Evolutionary conservation across 176 grass and related monocot species (phyloP).

Genomic region (Triticum monococcum): DNA sequence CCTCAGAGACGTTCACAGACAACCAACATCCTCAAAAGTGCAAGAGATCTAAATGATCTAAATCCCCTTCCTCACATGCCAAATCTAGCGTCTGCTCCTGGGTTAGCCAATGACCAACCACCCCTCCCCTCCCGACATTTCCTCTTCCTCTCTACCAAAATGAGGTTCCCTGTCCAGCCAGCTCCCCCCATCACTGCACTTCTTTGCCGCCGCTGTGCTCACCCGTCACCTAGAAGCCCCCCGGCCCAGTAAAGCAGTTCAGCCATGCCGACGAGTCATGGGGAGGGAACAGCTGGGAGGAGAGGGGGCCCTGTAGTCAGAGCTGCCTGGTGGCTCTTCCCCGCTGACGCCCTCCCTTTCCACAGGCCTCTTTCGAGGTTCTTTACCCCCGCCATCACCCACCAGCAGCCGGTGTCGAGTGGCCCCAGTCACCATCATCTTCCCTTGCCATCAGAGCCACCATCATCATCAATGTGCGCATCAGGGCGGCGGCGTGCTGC

Average conservation of each 20-base stretch:
- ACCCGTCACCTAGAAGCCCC: background rate
- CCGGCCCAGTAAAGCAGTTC: background rate
- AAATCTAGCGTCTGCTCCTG: background rate
- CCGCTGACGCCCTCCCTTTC: no score
- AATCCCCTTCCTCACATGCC: no score
- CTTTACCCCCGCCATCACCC: no score
- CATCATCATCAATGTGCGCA: no score
- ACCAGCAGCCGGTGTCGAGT: no score
- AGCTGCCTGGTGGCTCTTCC: background rate
- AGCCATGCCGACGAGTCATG: background rate
- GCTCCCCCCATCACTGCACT: background rate
- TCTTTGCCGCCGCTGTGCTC: background rate
- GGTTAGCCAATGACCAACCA: background rate
- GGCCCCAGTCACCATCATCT: no score
- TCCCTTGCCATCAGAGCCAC: no score
- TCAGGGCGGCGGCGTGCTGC: no score
- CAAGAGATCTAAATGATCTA: background rate
- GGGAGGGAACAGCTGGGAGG: background rate
- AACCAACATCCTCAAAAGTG: background rate
- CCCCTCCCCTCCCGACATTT: background rate
- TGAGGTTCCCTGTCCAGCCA: background rate
- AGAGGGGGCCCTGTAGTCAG: background rate
- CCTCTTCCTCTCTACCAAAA: slow-evolving; percentile 3
- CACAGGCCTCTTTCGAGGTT: no score
- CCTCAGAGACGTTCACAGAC: background rate